Evolutionary conservation across 2,329 filamentous ascomycete species (phyloP).

Genomic region (Ampelomyces quisqualis): DNA sequence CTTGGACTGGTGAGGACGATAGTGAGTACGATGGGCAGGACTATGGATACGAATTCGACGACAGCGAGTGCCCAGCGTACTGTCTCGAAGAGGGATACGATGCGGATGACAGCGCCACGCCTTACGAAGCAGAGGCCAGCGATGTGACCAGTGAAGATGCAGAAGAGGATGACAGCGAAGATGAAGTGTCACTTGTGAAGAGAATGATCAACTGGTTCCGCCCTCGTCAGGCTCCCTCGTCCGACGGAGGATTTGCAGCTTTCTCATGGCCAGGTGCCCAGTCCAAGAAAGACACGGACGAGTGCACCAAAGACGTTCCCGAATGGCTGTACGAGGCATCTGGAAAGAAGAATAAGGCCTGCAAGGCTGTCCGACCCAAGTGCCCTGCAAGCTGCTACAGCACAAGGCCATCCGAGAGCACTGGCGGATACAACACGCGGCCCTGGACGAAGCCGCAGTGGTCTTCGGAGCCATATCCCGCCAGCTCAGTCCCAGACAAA

Average conservation of each 20-base stretch:
- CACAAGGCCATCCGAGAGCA: not conserved
- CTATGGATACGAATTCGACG: not conserved
- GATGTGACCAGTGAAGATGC: too few relatives aligned
- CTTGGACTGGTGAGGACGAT: conserved; percentile 1
- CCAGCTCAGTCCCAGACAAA: not conserved
- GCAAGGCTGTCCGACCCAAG: conserved; percentile 2
- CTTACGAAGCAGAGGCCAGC: too few relatives aligned
- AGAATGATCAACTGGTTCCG: not conserved
- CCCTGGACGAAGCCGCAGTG: not conserved
- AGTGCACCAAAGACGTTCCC: conserved; percentile 9
- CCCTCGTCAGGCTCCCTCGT: not conserved
- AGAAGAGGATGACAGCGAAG: not conserved
- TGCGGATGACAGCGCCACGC: not conserved
- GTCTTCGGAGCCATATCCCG: not conserved
- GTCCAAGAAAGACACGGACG: not conserved
- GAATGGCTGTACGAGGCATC: conserved; percentile 9
- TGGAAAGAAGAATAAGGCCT: conserved; percentile 5
- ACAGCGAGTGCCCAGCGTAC: not conserved
- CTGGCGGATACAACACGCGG: too few relatives aligned
- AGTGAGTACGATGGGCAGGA: conserved; percentile 6
- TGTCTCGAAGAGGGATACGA: not conserved
- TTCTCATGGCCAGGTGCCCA: conserved; percentile 11
- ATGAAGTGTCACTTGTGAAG: not conserved
- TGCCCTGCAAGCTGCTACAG: conserved; percentile 15
- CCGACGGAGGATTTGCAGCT: conserved; percentile 8